phyloP scores from a whole-genome alignment of 495 filamentous ascomycete species.

The Trichoderma asperelloides region DNA sequence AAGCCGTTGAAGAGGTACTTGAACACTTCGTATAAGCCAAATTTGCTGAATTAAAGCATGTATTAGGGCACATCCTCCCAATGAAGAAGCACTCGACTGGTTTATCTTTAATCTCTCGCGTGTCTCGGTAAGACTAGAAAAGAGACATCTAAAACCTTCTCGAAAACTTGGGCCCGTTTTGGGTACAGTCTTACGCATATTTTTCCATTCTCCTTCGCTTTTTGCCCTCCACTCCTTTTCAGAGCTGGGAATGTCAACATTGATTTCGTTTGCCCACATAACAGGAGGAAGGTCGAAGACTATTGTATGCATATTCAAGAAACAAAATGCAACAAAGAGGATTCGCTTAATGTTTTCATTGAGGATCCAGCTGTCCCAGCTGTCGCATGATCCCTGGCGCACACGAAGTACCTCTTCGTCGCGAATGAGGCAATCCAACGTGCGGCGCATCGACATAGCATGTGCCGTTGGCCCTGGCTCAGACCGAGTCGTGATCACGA shows the following conservation, averaged over 20 bases:
- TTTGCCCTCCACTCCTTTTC: background rate
- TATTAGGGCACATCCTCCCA: background rate
- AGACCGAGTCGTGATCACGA: background rate
- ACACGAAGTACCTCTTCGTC: background rate
- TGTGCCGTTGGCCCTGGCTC: background rate
- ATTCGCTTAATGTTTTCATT: background rate
- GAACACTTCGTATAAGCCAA: background rate
- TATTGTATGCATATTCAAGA: background rate
- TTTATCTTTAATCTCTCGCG: background rate
- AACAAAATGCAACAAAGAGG: background rate
- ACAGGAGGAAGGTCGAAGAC: background rate
- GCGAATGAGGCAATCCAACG: background rate
- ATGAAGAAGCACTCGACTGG: background rate
- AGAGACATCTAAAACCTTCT: background rate
- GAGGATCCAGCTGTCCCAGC: background rate
- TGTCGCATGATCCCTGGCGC: background rate
- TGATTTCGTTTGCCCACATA: background rate
- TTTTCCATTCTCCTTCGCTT: background rate
- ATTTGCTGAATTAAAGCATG: background rate
- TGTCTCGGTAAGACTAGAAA: background rate
- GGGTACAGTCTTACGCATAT: background rate
- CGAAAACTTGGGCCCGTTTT: background rate
- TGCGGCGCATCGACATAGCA: background rate
- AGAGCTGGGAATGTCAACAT: background rate
- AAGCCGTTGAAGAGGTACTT: background rate